Evolutionary conservation across 2,329 filamentous ascomycete genomes (phyloP).

Genomic region (Alternaria angustiovoidea): DNA sequence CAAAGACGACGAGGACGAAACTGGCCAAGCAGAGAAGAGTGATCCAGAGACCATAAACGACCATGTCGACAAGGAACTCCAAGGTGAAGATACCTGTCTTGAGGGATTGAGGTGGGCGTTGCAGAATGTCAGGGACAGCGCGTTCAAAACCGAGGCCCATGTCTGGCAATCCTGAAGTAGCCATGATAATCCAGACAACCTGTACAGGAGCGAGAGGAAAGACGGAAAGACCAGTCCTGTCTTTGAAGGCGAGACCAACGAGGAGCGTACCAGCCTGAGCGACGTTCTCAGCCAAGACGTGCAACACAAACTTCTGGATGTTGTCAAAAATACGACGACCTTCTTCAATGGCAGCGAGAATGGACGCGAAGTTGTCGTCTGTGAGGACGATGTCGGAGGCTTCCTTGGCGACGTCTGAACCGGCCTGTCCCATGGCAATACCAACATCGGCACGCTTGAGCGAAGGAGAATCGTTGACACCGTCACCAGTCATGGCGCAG

Average conservation of each 20-base stretch:
- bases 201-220: slow-evolving; percentile 87
- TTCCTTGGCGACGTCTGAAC: slow-evolving; percentile 85
- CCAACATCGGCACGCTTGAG: slow-evolving; percentile 83
- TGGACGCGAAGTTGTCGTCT: slow-evolving; percentile 88
- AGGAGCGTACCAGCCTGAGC: slow-evolving; percentile 84
- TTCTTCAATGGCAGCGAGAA: slow-evolving; percentile 82
- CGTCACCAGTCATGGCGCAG: slow-evolving; percentile 88
- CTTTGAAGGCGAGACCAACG: slow-evolving; percentile 83
- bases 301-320: slow-evolving; percentile 86
- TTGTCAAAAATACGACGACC: slow-evolving; percentile 88
- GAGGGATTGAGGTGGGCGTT: slow-evolving; percentile 73
- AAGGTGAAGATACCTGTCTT: slow-evolving; percentile 51
- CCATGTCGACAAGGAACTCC: slow-evolving; percentile 50
- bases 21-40: slow-evolving; percentile 41
- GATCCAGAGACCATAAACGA: slow-evolving; percentile 51
- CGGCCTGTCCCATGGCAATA: slow-evolving; percentile 84
- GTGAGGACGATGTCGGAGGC: slow-evolving; percentile 85
- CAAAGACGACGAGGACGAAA: slow-evolving; percentile 49
- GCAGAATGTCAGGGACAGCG: slow-evolving; percentile 79
- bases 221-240: slow-evolving; percentile 74
- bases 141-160: slow-evolving; percentile 86
- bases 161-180: slow-evolving; percentile 78
- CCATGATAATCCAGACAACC: slow-evolving; percentile 94
- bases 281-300: slow-evolving; percentile 78
- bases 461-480: slow-evolving; percentile 86